Conservation (phyloP, 164 flowering plant genomes). For the Houttuynia cordata region DNA sequence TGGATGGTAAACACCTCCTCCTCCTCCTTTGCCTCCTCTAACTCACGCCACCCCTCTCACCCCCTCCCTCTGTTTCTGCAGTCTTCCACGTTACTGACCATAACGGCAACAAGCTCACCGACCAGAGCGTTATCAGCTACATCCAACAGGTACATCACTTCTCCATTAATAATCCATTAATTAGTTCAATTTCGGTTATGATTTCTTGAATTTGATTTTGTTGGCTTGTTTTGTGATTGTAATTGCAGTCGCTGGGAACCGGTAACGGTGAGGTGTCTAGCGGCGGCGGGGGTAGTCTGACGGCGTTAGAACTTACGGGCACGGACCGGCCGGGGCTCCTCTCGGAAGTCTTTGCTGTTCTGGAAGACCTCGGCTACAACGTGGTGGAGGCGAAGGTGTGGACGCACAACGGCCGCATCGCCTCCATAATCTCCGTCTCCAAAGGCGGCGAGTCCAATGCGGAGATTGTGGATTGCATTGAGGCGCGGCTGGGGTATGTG, state of each 20-base stretch:
- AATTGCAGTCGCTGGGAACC: slow-evolving; percentile 56
- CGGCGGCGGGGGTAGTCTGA: slow-evolving; percentile 29
- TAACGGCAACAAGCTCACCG: slow-evolving; percentile 70
- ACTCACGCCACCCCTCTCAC: neutral
- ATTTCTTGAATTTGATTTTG: neutral
- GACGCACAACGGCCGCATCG: slow-evolving; percentile 89
- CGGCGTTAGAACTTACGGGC: slow-evolving; percentile 73
- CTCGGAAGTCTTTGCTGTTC: slow-evolving; percentile 87
- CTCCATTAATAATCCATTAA: neutral
- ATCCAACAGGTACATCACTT: slow-evolving; percentile 51
- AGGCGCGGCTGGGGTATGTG: slow-evolving; percentile 54
- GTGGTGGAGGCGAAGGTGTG: slow-evolving; percentile 89
- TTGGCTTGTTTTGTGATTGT: neutral
- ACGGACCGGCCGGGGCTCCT: slow-evolving; percentile 82
- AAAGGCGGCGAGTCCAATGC: slow-evolving; percentile 51
- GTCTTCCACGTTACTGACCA: slow-evolving; percentile 90
- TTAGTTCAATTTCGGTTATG: neutral
- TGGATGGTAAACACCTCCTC: slow-evolving; percentile 59
- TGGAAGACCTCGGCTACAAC: slow-evolving; percentile 66
- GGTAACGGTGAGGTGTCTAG: slow-evolving; percentile 15
- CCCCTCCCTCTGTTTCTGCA: slow-evolving; percentile 13
- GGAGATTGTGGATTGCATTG: slow-evolving; percentile 40
- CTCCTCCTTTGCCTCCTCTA: neutral
- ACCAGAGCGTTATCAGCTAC: slow-evolving; percentile 57
- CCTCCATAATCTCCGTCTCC: slow-evolving; percentile 74